Percentiles rank a stretch among this genome's conserved stretches.
These are phyloP conservation scores for Mucuna pruriens DNA, from an alignment of 306 rosid genomes.

Conservation along the genomic window DNA sequence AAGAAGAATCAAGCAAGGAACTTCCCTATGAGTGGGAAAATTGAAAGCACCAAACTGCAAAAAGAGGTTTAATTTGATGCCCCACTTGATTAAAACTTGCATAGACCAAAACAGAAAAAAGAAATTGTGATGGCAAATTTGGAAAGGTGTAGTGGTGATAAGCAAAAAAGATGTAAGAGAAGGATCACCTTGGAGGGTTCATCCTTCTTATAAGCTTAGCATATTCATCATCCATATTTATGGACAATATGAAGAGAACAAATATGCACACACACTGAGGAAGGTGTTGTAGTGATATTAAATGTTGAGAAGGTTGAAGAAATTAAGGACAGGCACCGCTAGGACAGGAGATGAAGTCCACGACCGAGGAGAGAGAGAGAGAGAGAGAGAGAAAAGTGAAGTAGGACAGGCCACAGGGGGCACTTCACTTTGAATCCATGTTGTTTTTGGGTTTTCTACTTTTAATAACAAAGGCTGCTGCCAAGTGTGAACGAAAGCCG, in stretches of 20 bases:
- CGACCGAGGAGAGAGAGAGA: slow-evolving; percentile 28
- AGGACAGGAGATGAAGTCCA: slow-evolving; percentile 27
- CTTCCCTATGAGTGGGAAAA: not conserved
- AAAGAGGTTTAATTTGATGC: not conserved
- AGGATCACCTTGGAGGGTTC: slow-evolving; percentile 50
- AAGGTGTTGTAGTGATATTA: not conserved
- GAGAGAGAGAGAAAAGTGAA: slow-evolving; percentile 20
- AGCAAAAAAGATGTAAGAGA: not conserved
- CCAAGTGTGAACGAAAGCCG: not conserved
- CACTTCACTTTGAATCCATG: slow-evolving; percentile 37
- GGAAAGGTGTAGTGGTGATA: not conserved
- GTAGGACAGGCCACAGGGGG: slow-evolving; percentile 23
- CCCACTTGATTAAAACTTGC: not conserved
- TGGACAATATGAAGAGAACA: slow-evolving; percentile 18
- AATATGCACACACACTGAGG: not conserved
- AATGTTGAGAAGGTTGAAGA: not conserved
- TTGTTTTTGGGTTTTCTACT: slow-evolving; percentile 1
- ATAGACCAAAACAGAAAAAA: not conserved
- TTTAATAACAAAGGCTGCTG: not conserved
- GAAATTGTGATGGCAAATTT: not conserved
- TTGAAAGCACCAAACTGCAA: slow-evolving; percentile 7
- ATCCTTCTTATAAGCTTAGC: slow-evolving; percentile 56
- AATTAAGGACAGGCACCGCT: not conserved
- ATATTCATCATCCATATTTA: slow-evolving; percentile 52
- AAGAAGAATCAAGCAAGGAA: slow-evolving; percentile 24